Conservation (phyloP, 1,284 basidiomycete genomes). For the Leccinum subfulvum region DNA sequence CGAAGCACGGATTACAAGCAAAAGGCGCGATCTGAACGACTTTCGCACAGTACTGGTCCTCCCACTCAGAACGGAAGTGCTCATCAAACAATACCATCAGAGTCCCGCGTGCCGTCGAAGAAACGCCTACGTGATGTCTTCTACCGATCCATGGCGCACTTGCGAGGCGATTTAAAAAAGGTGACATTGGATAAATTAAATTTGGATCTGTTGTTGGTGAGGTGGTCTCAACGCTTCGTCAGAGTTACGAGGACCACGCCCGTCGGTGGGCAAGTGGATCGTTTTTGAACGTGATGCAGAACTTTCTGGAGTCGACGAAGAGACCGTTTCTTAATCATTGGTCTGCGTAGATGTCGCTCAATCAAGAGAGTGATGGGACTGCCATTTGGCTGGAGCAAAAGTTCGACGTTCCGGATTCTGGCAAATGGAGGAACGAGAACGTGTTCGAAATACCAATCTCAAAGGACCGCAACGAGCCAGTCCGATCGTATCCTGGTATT, state of each 20-base stretch:
- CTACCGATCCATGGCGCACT: conserved; percentile 59
- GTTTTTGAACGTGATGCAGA: conserved; percentile 51
- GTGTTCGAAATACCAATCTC: conserved; percentile 55
- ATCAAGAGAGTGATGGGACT: conserved; percentile 66
- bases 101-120: conserved; percentile 40
- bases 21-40: conserved; percentile 44
- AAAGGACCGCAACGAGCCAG: conserved; percentile 6
- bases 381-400: conserved; percentile 77
- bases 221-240: conserved; percentile 18
- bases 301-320: conserved; percentile 37
- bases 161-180: conserved; percentile 60
- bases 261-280: conserved; percentile 69
- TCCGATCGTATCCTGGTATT: conserved; percentile 60
- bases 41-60: conserved; percentile 30
- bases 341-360: conserved; percentile 65
- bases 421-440: conserved; percentile 54
- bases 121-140: conserved; percentile 48
- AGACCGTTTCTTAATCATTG: conserved; percentile 39
- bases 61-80: conserved; percentile 2
- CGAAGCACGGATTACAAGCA: conserved; percentile 59
- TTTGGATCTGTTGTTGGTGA: neutral
- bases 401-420: conserved; percentile 63
- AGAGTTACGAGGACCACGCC: conserved; percentile 70
- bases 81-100: conserved; percentile 14
- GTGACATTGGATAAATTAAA: conserved; percentile 36